Evolutionary conservation across 2,329 filamentous ascomycete genomes (phyloP), one percentile per base, ranked within the genome.

Genomic region (Metarhizium album): DNA sequence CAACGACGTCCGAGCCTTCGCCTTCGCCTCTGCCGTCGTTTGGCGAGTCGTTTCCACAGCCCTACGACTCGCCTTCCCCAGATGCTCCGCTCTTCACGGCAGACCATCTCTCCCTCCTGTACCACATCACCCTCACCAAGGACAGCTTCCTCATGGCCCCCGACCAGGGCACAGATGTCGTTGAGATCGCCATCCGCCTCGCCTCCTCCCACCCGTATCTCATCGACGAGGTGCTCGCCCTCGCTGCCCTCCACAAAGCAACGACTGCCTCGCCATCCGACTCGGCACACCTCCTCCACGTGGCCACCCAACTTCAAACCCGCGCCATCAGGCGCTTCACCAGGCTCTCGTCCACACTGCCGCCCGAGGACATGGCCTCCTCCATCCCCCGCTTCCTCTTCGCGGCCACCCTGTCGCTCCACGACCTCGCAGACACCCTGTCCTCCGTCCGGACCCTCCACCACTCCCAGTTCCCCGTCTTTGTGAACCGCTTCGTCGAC

Each of bases 401-500:
- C 58, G 68, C 72, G 4, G 61, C 64, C 18, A 52, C 69, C 4
- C 57, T 75, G 1, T 70, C 72, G 40, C 63, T 76, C 6, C 74
- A 78, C 48, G 67, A 71, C 38, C 65, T 79, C 3, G 74, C 69
- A 55, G 74, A 79, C 49, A 70, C 70, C 2, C 62, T 77, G 2
- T 56, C 59, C 2, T 59, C 64, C 63, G 46, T 49, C n/a, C 46
- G 37, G 6, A 45, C 18, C 51, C 52, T 24, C 23, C 48, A 50
- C 42, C 45, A 23, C 47, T 50, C 55, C 24, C 54, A 66, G 42
- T 72, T 76, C 37, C 62, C 68, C 33, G 53, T 56, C 37, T 70
- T 72, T 38, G 61, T 74, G 11, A 65, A 67, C 37, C 61, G 66
- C 11, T 72, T 72, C 49, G 58, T 69, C 18, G 63, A 67, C n/a